Conservation (phyloP, 2,329 filamentous ascomycete genomes). For the Pseudogymnoascus sp. region DNA sequence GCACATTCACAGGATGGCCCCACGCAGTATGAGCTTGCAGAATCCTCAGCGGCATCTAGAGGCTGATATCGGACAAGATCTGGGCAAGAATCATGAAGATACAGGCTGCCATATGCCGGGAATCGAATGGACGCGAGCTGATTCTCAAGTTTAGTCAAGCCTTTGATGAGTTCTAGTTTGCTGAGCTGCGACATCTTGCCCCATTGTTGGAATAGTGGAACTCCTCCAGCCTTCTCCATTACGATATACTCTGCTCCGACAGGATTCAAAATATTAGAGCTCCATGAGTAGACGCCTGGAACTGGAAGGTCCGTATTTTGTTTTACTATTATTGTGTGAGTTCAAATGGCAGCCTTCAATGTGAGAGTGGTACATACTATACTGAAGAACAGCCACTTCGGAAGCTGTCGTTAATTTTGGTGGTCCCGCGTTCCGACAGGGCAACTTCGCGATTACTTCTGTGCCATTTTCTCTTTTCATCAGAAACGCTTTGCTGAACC, state of each 20-base stretch:
- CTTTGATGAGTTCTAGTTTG: constrained; percentile 14
- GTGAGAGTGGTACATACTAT: constrained; percentile 26
- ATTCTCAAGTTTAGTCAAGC: background rate
- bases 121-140: background rate
- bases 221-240: constrained; percentile 31
- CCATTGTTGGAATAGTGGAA: constrained; percentile 25
- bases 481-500: constrained; percentile 38
- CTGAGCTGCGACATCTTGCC: constrained; percentile 16
- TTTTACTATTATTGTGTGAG: constrained; percentile 9
- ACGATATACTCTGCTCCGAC: constrained; percentile 34
- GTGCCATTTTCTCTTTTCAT: constrained; percentile 33
- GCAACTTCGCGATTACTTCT: constrained; percentile 35
- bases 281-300: constrained; percentile 28
- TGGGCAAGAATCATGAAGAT: background rate
- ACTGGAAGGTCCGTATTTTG: constrained; percentile 24
- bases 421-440: constrained; percentile 33
- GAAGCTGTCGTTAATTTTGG: constrained; percentile 32
- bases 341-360: background rate
- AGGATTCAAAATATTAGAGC: constrained; percentile 14
- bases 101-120: background rate
- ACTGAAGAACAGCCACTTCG: constrained; percentile 39
- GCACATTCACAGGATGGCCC: background rate
- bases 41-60: background rate
- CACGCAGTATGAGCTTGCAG: background rate
- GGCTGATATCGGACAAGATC: background rate